Evolutionary conservation across 2,329 filamentous ascomycete species (phyloP).

Genomic region (Colletotrichum kahawae): DNA sequence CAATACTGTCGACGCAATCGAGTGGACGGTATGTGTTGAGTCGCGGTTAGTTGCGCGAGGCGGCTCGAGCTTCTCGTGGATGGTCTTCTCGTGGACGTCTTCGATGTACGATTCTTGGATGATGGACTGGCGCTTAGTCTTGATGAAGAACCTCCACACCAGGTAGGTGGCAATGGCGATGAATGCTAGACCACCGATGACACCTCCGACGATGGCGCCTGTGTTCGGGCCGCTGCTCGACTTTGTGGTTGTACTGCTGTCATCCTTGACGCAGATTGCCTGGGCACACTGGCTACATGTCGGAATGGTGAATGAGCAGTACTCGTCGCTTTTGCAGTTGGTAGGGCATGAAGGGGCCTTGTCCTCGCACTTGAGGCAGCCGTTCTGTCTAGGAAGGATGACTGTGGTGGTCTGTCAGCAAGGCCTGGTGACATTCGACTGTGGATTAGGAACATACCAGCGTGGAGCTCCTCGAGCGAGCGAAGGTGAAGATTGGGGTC

Average conservation of each 20-base stretch:
- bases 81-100: conserved; percentile 62
- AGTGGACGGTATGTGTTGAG: conserved; percentile 85
- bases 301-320: conserved; percentile 51
- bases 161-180: conserved; percentile 79
- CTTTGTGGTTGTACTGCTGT: conserved; percentile 20
- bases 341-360: conserved; percentile 47
- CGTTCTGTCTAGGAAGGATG: conserved; percentile 44
- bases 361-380: conserved; percentile 53
- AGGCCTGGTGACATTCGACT: not conserved
- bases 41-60: conserved; percentile 64
- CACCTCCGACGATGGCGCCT: conserved; percentile 90
- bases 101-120: conserved; percentile 60
- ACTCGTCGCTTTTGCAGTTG: conserved; percentile 42
- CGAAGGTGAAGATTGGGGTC: conserved; percentile 22
- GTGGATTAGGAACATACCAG: conserved; percentile 13
- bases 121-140: conserved; percentile 72
- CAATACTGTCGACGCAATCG: conserved; percentile 92
- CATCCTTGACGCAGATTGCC: conserved; percentile 48
- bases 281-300: conserved; percentile 53
- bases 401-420: conserved; percentile 6
- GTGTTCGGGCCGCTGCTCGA: conserved; percentile 60
- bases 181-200: conserved; percentile 81
- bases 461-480: conserved; percentile 18
- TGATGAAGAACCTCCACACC: conserved; percentile 88
- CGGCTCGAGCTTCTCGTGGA: conserved; percentile 59